Evolutionary conservation across 164 flowering plant genomes (phyloP).

Genomic region (Vitis riparia): DNA sequence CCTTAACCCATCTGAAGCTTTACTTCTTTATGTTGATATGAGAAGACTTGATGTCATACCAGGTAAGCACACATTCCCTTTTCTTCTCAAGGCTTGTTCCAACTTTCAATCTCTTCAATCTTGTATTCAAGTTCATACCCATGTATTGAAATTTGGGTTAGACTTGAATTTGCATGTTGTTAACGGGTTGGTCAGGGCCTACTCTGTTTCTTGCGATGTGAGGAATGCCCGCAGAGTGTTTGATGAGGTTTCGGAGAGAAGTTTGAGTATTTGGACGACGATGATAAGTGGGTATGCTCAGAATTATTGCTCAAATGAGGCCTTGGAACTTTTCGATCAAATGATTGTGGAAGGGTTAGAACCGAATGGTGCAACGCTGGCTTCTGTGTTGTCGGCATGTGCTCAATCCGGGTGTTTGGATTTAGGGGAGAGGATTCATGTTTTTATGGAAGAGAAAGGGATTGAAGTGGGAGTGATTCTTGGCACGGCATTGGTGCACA

Average conservation of each 20-base stretch:
- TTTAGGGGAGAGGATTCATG: constrained; percentile 48
- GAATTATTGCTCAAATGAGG: constrained; percentile 41
- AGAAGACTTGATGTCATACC: constrained; percentile 38
- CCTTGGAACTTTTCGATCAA: constrained; percentile 48
- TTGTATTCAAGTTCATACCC: constrained; percentile 47
- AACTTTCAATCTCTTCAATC: constrained; percentile 18
- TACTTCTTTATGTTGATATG: constrained; percentile 46
- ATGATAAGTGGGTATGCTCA: constrained; percentile 66
- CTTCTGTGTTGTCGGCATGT: constrained; percentile 67
- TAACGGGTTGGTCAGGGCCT: constrained; percentile 54
- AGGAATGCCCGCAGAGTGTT: constrained; percentile 44
- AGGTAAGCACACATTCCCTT: constrained; percentile 65
- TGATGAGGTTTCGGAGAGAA: constrained; percentile 46
- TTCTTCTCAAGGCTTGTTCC: constrained; percentile 63
- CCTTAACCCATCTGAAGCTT: constrained; percentile 35
- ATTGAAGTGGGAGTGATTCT: constrained; percentile 51
- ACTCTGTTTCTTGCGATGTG: constrained; percentile 33
- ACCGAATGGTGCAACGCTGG: constrained; percentile 49
- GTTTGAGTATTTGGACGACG: constrained; percentile 60
- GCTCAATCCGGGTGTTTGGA: constrained; percentile 51
- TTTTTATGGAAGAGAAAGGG: constrained; percentile 37
- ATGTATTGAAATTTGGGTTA: constrained; percentile 53
- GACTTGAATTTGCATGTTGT: constrained; percentile 51
- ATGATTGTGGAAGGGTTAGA: constrained; percentile 50
- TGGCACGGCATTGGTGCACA: constrained; percentile 65